Evolutionary conservation across 1,284 basidiomycete genomes (phyloP).

Genomic region (Leccinum angustisporum): DNA sequence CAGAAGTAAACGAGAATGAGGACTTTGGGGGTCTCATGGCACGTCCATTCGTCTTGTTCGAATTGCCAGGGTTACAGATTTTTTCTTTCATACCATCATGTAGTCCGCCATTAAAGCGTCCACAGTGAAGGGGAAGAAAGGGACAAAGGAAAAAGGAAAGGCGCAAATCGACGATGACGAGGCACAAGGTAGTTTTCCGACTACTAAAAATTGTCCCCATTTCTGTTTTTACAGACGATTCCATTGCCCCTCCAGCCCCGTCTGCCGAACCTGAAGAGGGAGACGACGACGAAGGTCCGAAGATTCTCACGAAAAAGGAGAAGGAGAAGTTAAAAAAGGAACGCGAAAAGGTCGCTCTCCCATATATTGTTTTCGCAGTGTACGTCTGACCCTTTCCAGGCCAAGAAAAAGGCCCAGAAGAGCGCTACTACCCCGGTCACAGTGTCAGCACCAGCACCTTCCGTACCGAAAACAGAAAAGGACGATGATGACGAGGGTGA

Average conservation of each 20-base stretch:
- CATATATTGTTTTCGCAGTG: neutral
- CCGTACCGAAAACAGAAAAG: slow-evolving; percentile 27
- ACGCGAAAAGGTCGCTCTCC: slow-evolving; percentile 73
- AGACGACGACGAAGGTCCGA: slow-evolving; percentile 46
- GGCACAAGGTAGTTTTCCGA: slow-evolving; percentile 18
- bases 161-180: slow-evolving; percentile 44
- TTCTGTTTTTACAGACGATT: slow-evolving; percentile 24
- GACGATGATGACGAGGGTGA: slow-evolving; percentile 39
- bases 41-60: slow-evolving; percentile 29
- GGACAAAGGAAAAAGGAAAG: slow-evolving; percentile 48
- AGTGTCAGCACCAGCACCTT: slow-evolving; percentile 19
- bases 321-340: slow-evolving; percentile 95
- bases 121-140: slow-evolving; percentile 48
- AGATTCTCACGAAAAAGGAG: slow-evolving; percentile 85
- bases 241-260: slow-evolving; percentile 22
- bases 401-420: slow-evolving; percentile 95
- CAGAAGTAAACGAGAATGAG: slow-evolving; percentile 65
- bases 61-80: slow-evolving; percentile 9
- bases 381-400: slow-evolving; percentile 46
- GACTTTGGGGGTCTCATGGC: slow-evolving; percentile 87
- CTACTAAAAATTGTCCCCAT: neutral
- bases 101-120: slow-evolving; percentile 61
- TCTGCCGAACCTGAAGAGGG: slow-evolving; percentile 38
- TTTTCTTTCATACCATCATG: neutral
- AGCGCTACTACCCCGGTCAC: slow-evolving; percentile 26